Evolutionary conservation across 306 rosid species (phyloP).

Genomic region (Pyrus betulifolia): DNA sequence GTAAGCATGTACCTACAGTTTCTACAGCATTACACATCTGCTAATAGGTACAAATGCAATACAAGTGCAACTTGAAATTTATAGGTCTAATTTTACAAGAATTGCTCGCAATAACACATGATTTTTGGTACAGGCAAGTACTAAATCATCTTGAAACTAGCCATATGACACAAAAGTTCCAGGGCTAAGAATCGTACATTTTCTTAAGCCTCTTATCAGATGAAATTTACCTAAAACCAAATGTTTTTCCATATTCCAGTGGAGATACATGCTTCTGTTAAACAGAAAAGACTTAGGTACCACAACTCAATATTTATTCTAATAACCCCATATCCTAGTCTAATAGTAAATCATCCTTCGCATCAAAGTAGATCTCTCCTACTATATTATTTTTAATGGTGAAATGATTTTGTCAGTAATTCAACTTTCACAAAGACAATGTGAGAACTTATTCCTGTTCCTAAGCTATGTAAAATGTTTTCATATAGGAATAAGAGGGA

Average conservation of each 20-base stretch:
- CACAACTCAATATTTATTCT: background rate
- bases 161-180: background rate
- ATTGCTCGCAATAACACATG: background rate
- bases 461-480: background rate
- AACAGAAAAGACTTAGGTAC: background rate
- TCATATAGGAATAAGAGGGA: background rate
- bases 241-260: background rate
- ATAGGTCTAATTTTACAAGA: background rate
- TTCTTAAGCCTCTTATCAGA: background rate
- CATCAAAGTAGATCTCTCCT: background rate
- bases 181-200: background rate
- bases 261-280: background rate
- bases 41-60: background rate
- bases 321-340: background rate
- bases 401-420: background rate
- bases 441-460: background rate
- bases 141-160: background rate
- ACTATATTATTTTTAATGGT: too few relatives aligned
- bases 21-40: background rate
- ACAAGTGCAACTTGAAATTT: background rate
- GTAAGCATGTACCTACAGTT: conserved; percentile 84
- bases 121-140: background rate
- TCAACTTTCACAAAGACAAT: background rate
- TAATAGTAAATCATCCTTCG: background rate
- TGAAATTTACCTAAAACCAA: background rate